Conservation (phyloP, 2,329 filamentous ascomycete species). For the Fusarium sp. region DNA sequence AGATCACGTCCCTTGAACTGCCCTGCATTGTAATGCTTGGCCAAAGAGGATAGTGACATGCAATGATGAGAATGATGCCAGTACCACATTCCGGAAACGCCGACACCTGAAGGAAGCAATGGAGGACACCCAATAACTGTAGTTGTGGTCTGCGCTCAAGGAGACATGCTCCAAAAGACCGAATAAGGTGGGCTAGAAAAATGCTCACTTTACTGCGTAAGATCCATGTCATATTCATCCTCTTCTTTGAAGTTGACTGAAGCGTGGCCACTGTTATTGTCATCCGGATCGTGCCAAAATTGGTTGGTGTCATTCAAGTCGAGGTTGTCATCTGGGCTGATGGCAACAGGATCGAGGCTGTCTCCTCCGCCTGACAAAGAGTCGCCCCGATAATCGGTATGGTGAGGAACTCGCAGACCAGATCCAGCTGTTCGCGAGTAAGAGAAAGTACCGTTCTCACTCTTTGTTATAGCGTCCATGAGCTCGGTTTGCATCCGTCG, state of each 20-base stretch:
- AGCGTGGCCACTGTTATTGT: slow-evolving; percentile 73
- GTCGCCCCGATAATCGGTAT: slow-evolving; percentile 91
- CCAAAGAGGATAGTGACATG: slow-evolving; percentile 17
- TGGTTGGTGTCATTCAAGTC: slow-evolving; percentile 61
- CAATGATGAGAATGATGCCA: slow-evolving; percentile 18
- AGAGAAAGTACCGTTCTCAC: slow-evolving; percentile 75
- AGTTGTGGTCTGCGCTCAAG: background rate
- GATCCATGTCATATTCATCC: slow-evolving; percentile 90
- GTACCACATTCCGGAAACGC: slow-evolving; percentile 31
- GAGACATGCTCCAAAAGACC: background rate
- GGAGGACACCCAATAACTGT: background rate
- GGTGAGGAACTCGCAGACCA: slow-evolving; percentile 88
- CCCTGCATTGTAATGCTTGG: slow-evolving; percentile 1
- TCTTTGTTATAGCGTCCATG: slow-evolving; percentile 84
- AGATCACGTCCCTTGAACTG: slow-evolving; percentile 12
- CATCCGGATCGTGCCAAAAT: slow-evolving; percentile 75
- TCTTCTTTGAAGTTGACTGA: slow-evolving; percentile 88
- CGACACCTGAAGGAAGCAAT: slow-evolving; percentile 20
- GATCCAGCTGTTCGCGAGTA: slow-evolving; percentile 87
- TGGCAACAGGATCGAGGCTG: slow-evolving; percentile 48
- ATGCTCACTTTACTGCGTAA: slow-evolving; percentile 49
- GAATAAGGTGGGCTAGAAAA: background rate
- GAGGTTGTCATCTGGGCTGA: slow-evolving; percentile 52
- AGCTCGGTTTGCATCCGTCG: slow-evolving; percentile 95
- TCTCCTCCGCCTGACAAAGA: slow-evolving; percentile 62